A percentile compares a stretch with the other conserved stretches of the same genome.
phyloP scores from a whole-genome alignment of 208 protist genomes.

The Leishmania tarentolae region DNA sequence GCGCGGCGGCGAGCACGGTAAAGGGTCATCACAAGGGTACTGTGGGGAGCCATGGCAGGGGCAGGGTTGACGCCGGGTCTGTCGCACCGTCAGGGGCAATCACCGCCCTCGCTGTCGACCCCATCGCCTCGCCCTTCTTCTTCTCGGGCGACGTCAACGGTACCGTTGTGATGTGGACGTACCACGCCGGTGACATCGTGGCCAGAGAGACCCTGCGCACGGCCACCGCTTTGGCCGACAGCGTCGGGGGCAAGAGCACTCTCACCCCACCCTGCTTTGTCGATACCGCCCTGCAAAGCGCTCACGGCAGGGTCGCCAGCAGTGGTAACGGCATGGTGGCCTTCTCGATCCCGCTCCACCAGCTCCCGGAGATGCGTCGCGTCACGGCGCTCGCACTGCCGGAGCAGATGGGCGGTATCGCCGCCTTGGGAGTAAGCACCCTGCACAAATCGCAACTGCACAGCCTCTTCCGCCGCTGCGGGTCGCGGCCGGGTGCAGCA shows the following conservation, averaged over 20 bases:
- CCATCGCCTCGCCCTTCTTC: conserved; percentile 50
- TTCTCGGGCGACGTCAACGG: conserved; percentile 58
- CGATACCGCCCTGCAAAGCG: conserved; percentile 5
- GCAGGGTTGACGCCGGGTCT: background rate
- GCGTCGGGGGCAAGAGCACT: conserved; percentile 6
- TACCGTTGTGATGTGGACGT: conserved; percentile 53
- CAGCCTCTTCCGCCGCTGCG: conserved; percentile 23
- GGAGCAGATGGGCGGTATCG: conserved; percentile 14
- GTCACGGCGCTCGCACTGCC: conserved; percentile 30
- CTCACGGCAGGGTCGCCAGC: background rate
- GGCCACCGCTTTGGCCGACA: background rate
- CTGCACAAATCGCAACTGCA: conserved; percentile 28
- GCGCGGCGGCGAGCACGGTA: background rate
- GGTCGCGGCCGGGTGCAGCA: conserved; percentile 1
- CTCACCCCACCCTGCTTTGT: conserved; percentile 10
- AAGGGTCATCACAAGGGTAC: background rate
- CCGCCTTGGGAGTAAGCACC: conserved; percentile 20
- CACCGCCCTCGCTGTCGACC: conserved; percentile 48
- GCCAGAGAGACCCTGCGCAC: conserved; percentile 25
- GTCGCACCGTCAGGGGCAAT: conserved; percentile 13
- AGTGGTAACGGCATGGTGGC: background rate
- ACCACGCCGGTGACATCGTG: conserved; percentile 34
- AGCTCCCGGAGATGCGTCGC: conserved; percentile 42
- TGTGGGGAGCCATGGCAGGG: background rate
- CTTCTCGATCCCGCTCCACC: conserved; percentile 26